Conservation (phyloP, 495 filamentous ascomycete species). For the Podospora conica region DNA sequence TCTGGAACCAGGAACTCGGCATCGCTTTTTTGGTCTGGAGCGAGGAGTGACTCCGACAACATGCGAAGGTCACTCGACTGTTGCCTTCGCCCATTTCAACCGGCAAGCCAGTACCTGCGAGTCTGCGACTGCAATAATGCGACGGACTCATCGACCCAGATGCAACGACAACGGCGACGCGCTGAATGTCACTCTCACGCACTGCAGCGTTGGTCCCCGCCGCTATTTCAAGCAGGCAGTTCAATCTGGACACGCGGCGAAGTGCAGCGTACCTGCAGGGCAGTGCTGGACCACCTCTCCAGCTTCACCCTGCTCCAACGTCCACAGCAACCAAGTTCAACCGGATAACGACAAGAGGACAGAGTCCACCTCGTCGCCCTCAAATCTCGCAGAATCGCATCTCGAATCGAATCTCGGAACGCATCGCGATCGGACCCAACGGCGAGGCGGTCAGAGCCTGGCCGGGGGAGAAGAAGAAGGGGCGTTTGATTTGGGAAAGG, state of each 20-base stretch:
- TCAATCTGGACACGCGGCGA: background rate
- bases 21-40: background rate
- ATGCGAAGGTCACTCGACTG: background rate
- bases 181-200: background rate
- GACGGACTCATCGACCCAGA: background rate
- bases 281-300: background rate
- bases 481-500: background rate
- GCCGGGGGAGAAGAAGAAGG: no score
- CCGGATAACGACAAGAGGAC: no score
- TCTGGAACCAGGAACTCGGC: background rate
- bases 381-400: background rate
- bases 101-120: no score
- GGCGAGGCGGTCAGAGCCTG: background rate
- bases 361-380: background rate
- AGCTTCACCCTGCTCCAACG: background rate
- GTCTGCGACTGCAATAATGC: no score
- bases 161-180: background rate
- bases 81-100: background rate
- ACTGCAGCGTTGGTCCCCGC: background rate
- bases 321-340: no score
- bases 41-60: background rate
- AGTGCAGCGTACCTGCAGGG: background rate
- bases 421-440: background rate
- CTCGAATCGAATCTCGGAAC: background rate
- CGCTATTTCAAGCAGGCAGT: background rate